Evolutionary conservation across 495 filamentous ascomycete genomes (phyloP), one percentile per base, ranked within the genome.

Genomic region (Achaetomiella virescens): DNA sequence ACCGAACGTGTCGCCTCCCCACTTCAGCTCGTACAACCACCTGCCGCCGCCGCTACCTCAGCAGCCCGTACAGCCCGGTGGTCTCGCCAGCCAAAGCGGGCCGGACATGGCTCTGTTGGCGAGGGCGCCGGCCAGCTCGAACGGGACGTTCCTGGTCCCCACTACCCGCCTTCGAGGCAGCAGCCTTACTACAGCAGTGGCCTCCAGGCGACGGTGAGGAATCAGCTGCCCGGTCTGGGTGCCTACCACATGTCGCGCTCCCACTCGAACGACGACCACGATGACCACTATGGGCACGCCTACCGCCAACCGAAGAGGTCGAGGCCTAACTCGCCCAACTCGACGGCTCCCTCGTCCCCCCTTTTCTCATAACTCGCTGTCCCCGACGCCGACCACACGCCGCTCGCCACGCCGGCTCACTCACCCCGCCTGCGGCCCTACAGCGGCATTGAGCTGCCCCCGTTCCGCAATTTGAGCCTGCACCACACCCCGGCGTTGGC

Each of bases 361-460:
- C 31, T 97, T 96, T 74, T 96, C 93, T 6, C 89, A 96, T 71
- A 92, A 95, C 75, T 96, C 91, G 9, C 82, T 90, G 22, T 97
- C 95, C 1, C 95, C 93, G 1, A 98, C 93, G 95, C 93, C 2
- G 93, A 97, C 65, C 91, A 96, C 76, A 97, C 95, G 14, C 93
- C 93, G 7, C 80, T 97, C 41, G 93, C 91, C 29, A 98, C 93
- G 2, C 93, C 93, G 0, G 90, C 90, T 27, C 93, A 97, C 73
- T 97, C 95, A 6, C 93, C 93, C 20, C 89, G 93, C 27, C 77
- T 98, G 50, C 84, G 88, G 48, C 93, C 93, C 6, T 79, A 84
- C 55, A 82, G 82, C 31, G 74, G 64, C 67, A 76, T 61, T 59
- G 88, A 90, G 68, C 78, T 97, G 33, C 92, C 93, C 8, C 85